A percentile compares a stretch with the other conserved stretches of the same genome.
Evolutionary conservation across 73 alveolate species (phyloP).

Genomic region (Blepharisma stoltei): DNA sequence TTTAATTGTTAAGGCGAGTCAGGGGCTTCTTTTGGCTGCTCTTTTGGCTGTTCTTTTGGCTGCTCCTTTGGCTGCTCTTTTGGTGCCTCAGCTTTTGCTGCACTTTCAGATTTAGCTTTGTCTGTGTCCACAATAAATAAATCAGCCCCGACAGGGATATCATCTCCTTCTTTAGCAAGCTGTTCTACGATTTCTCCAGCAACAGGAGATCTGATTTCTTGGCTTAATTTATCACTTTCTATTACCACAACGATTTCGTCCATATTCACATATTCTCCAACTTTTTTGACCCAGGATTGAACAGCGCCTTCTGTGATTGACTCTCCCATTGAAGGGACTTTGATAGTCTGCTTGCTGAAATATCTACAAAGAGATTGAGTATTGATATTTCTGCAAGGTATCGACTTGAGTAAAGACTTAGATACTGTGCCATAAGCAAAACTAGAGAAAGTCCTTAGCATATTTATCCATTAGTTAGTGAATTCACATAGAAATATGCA

Average conservation of each 20-base stretch:
- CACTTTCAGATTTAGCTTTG: neutral
- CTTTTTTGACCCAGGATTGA: conserved; percentile 10
- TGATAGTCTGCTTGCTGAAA: neutral
- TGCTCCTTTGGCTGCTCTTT: neutral
- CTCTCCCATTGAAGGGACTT: neutral
- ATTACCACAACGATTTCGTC: conserved; percentile 69
- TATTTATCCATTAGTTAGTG: too few relatives aligned
- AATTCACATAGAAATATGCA: too few relatives aligned
- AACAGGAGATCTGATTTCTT: conserved; percentile 6
- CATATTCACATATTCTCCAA: conserved; percentile 43
- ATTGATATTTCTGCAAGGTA: too few relatives aligned
- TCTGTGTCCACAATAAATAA: neutral
- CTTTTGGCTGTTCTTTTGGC: neutral
- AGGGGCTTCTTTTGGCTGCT: conserved; percentile 3
- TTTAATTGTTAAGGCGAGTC: too few relatives aligned
- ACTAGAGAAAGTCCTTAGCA: too few relatives aligned
- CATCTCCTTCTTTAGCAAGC: neutral
- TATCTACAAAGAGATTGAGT: neutral
- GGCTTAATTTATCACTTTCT: conserved; percentile 60
- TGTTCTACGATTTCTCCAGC: neutral
- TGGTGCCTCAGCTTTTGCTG: conserved; percentile 4
- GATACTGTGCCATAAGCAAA: too few relatives aligned
- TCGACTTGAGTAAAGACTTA: too few relatives aligned
- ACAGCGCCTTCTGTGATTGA: conserved; percentile 3
- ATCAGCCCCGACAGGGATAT: neutral